Evolutionary conservation across 306 rosid genomes (phyloP), one percentile per base, ranked within the genome.

Genomic region (Ziziphus jujuba): DNA sequence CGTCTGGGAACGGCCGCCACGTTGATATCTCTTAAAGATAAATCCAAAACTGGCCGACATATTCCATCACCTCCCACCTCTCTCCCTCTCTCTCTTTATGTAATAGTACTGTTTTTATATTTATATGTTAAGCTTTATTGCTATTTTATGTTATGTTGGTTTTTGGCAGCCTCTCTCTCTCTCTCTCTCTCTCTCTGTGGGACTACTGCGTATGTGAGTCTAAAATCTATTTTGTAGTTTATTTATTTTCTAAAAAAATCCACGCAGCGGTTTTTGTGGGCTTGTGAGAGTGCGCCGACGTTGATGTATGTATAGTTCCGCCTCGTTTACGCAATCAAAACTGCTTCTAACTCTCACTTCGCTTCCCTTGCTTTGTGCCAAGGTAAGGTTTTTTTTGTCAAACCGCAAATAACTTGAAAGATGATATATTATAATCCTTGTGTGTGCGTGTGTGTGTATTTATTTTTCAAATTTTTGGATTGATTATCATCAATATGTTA

Each of bases 11-110:
- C 74, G 79, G 87, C 96, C 87, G 95, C 93, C 98, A 89, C 98
- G 91, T 89, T 84, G 86, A 80, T 87, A 66, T 80, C 78, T 70
- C 87, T 85, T 87, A 63, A 82, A 85, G 81, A 81, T 75, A 84
- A 89, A 76, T 82, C 83, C 87, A 82, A 85, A 75, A 73, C 67
- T 87, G 95, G 95, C 96, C 95, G 96, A 92, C 96, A 92, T 58
- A 82, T 66, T 80, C 88, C 84, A 83, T 87, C 86, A 71, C 23
- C 78, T 74, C 67, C 76, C 72, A 64, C 64, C 70, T 55, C 69
- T 67, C 20, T 40, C 45, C 2, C 16, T 47, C 59, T 25, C 57
- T 58, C 54, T 40, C 43, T 44, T 15, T 7, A 12, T 31, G 12
- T 20, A 40, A 10, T 38, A 38, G 45, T 3, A 40, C 45, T 0